Evolutionary conservation across 1,139 yeast species (phyloP).

Genomic region (Scheffersomyces insectosa): DNA sequence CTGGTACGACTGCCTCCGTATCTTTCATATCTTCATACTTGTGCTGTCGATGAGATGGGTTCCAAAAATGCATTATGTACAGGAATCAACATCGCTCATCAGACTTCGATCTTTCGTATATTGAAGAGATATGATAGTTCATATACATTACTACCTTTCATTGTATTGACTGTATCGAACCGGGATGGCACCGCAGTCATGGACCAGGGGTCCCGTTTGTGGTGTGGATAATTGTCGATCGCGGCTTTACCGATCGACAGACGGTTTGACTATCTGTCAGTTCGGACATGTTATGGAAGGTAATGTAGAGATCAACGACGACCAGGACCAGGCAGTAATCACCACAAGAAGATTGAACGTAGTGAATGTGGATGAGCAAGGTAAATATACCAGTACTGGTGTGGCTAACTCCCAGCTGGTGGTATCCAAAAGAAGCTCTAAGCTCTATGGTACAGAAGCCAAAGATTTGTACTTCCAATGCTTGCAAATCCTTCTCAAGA

Average conservation of each 20-base stretch:
- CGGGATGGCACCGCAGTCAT: conserved; percentile 25
- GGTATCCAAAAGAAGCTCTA: conserved; percentile 1
- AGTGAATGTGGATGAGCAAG: conserved; percentile 14
- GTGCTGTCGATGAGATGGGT: too few relatives aligned
- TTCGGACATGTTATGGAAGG: conserved; percentile 89
- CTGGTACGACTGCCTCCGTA: too few relatives aligned
- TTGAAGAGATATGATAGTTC: too few relatives aligned
- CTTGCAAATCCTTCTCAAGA: conserved; percentile 55
- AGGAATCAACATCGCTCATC: too few relatives aligned
- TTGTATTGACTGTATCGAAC: too few relatives aligned
- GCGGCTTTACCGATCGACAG: conserved; percentile 63
- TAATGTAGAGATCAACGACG: conserved; percentile 75
- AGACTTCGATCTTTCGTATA: too few relatives aligned
- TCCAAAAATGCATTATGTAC: too few relatives aligned
- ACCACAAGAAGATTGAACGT: conserved; percentile 57
- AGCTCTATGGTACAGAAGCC: conserved; percentile 56
- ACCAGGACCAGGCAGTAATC: conserved; percentile 55
- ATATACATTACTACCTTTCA: too few relatives aligned
- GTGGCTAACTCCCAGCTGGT: conserved; percentile 6
- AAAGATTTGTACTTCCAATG: conserved; percentile 46
- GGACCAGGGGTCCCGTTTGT: conserved; percentile 78
- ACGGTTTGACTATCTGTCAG: conserved; percentile 82
- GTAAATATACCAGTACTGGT: conserved; percentile 9
- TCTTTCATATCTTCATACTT: too few relatives aligned
- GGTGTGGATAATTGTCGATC: conserved; percentile 91